Base-by-base conservation (phyloP, 2,329 filamentous ascomycete species). In the Monilinia fructicola region DNA sequence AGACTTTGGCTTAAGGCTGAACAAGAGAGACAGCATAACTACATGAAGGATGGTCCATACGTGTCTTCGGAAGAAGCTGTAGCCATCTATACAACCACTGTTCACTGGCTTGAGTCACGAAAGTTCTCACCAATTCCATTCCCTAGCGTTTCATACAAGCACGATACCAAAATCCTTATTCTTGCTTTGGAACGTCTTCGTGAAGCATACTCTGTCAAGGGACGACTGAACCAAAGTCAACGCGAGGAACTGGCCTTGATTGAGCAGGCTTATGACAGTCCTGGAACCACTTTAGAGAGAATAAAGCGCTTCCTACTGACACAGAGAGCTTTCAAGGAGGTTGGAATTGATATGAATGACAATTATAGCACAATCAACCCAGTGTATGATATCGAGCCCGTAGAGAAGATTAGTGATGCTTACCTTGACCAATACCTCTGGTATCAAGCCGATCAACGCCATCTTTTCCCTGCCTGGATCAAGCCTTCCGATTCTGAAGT, bases 291-390 rank as follows among this genome's bases (percentile, higher is more conserved):
- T 0, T 79, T 99, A 67, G 94, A 97, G 70, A 86, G 95, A 67
- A 99, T 99, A 81, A 99, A 99, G 83, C 90, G 95, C 59, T 98
- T 98, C 83, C 82, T 99, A 69, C 86, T 99, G 54, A 99, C 96
- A 0, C 95, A 99, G 77, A 88, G 95, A 78, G 95, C 96, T 1
- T 99, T 99, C 85, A 99, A 99, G 80, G 95, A 99, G 79, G 95
- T 99, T 54, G 95, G 94, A 65, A 99, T 99, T 72, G 95, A 99
- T 77, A 99, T 99, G 95, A 99, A 99, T 78, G 95, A 99, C 81
- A 99, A 99, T 76, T 99, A 99, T 81, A 98, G 89, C 82, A 94
- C 92, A 23, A 99, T 99, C 82, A 99, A 99, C 76, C 96, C 95
- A 0, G 95, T 99, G 1, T 99, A 99, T 76, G 95, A 99, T 72